Evolutionary conservation across 768 basidiomycete species (phyloP).

Genomic region (Tricholoma sp.): DNA sequence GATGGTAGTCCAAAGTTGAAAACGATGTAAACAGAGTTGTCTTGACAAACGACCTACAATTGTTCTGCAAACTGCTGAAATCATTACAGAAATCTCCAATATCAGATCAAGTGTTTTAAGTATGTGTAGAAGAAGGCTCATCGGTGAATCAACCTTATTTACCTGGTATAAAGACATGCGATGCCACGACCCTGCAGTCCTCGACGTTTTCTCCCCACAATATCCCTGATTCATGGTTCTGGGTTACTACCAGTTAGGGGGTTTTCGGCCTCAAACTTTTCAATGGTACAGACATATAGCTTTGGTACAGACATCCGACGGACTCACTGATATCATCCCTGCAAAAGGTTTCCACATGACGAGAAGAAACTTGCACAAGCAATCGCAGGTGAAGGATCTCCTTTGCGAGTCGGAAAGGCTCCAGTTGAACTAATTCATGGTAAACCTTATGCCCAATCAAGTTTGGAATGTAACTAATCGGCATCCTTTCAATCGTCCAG

Average conservation of each 20-base stretch:
- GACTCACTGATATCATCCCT: neutral
- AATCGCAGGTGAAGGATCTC: constrained; percentile 23
- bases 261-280: neutral
- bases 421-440: constrained; percentile 41
- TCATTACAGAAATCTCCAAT: no score
- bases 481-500: constrained; percentile 19
- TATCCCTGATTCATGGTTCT: neutral
- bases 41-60: no score
- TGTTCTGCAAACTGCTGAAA: no score
- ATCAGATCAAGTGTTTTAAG: no score
- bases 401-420: constrained; percentile 20
- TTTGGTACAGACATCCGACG: neutral
- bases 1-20: no score
- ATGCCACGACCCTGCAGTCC: no score
- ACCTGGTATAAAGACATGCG: no score
- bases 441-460: constrained; percentile 10
- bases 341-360: constrained; percentile 19
- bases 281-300: constrained; percentile 15
- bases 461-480: neutral
- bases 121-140: no score
- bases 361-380: constrained; percentile 29
- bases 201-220: neutral
- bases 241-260: neutral
- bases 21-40: no score
- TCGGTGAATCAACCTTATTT: no score